Evolutionary conservation across 441 rosid genomes (phyloP), one percentile per base, ranked within the genome.

Genomic region (Francoa sonchifolia): DNA sequence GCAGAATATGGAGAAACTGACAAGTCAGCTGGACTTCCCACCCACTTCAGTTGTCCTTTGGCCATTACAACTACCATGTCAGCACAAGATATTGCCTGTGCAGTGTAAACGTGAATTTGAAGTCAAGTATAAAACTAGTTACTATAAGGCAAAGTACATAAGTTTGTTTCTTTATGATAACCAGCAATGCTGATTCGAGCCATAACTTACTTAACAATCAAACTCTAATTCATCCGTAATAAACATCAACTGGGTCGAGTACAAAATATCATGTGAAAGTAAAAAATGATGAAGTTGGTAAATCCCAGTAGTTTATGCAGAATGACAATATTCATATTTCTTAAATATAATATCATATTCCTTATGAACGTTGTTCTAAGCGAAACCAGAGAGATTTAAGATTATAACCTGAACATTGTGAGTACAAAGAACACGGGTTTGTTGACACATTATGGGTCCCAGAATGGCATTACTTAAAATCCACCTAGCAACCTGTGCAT

Each of bases 401-500:
- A 28, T 27, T 45, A 47, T 50, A 57, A 89, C 96, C 92, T 82
- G 98, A 36, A 61, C 42, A 65, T 78, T 79, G 54, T 90, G 96
- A 43, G 89, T 85, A 47, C 96, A 85, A 53, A 89, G 80, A 55
- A 89, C n/a, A 44, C 98, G 55, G 27, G 96, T 77, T 60, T 63
- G 76, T 15, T 57, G 62, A 32, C 52, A 56, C 68, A 74, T 59
- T 43, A 77, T 69, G 59, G 88, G 79, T 34, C 96, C 93, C 27
- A 61, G 45, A 59, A 90, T 76, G 43, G 81, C 89, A 33, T 74
- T 76, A 26, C 62, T 57, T 55, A 90, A 73, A 59, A 90, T 82
- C 81, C 93, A 85, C 39, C 57, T 69, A 30, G 85, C 93, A 66
- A 90, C 98, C 58, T 76, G 87, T 20, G 96, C 78, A 77, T 90